Evolutionary conservation across 805 yeast species (phyloP), one percentile per base, ranked within the genome.

Genomic region (Myxozyma melibiosi): DNA sequence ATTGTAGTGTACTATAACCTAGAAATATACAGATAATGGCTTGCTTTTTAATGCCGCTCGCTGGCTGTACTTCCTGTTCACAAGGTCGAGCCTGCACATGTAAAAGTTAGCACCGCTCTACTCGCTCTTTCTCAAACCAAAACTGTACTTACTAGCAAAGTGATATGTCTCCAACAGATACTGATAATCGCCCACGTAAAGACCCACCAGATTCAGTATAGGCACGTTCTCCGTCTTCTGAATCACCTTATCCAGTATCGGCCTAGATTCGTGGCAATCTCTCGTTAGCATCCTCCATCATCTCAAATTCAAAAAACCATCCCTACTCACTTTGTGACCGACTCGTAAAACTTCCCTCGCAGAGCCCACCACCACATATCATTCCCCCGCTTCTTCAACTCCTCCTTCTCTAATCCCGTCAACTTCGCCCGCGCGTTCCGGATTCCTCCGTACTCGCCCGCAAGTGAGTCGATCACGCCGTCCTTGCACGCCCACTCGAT

Each of bases 331-430:
- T 62, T 51, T 1, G 75, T 68, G 28, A 66, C 40, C 4, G 62
- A 50, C 25, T 69, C 66, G 65, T 72, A 75, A 64, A 74, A 65
- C 55, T 73, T 69, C 6, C 76, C 76, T 7, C 78, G 67, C 34
- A 75, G 56, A 20, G 65, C 42, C 76, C 77, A 75, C 77, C 78
- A 74, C 62, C 71, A 68, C 53, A 74, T 43, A 24, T 62, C 63
- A 13, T 49, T 43, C 28, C 70, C 49, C 38, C 74, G 63, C 48
- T 64, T 56, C 63, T 65, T 55, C 39, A 68, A 55, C 56, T 67
- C 71, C 8, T 67, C 71, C 25, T 62, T 55, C 55, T 75, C 78
- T 2, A 75, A 64, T 5, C 65, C 55, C 3, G 73, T 66, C 41
- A 67, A 37, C 34, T 63, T 55, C 11, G 65, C 53, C 31, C 62